Conservation (phyloP, 164 flowering plant genomes). For the Stephania cephalantha region DNA sequence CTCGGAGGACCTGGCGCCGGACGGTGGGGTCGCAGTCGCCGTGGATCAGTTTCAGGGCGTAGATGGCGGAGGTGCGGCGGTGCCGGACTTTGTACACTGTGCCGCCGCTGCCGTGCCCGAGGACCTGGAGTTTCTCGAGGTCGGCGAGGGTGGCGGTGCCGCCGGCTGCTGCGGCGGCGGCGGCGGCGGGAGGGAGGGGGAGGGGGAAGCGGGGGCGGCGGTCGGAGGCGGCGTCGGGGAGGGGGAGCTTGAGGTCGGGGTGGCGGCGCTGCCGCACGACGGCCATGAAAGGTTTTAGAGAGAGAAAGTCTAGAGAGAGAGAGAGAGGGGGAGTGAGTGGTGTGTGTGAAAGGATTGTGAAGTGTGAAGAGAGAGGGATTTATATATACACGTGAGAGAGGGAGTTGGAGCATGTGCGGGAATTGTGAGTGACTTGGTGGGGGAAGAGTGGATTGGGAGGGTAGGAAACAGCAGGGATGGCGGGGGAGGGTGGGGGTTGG, state of each 20-base stretch:
- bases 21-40: conserved; percentile 34
- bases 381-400: not conserved
- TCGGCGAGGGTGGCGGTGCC: conserved; percentile 18
- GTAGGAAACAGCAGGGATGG: not conserved
- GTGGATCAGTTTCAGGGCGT: conserved; percentile 63
- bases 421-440: not conserved
- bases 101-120: conserved; percentile 82
- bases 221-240: conserved; percentile 26
- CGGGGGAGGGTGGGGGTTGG: too few species aligned
- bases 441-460: not conserved
- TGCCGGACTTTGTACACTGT: conserved; percentile 72
- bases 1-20: conserved; percentile 53
- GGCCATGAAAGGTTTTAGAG: conserved; percentile 26
- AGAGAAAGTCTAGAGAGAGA: not conserved
- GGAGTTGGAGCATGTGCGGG: not conserved
- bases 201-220: conserved; percentile 34
- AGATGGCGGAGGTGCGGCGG: conserved; percentile 34
- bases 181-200: conserved; percentile 24
- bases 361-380: not conserved
- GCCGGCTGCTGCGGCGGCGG: conserved; percentile 1
- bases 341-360: not conserved
- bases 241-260: conserved; percentile 32
- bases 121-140: conserved; percentile 45
- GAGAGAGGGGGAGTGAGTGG: too few species aligned
- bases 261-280: conserved; percentile 42